These are phyloP conservation scores for Cutaneotrichosporon cutaneum DNA, from an alignment of 1,284 basidiomycete genomes.

Conservation along the genomic window DNA sequence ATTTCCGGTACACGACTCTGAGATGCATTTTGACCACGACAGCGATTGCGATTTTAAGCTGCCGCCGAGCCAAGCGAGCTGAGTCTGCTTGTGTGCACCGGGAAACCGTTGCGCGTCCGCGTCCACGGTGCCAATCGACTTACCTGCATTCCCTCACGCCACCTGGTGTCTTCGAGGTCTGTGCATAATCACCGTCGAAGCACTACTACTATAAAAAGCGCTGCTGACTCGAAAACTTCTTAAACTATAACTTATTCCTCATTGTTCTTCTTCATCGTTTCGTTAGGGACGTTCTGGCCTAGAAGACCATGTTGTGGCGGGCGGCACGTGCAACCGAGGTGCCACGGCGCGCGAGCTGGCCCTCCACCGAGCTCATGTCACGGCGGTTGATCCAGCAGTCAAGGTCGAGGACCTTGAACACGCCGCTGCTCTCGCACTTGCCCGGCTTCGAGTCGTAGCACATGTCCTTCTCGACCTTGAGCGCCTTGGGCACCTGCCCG, in stretches of 20 bases:
- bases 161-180: background rate
- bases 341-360: background rate
- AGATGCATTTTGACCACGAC: no score
- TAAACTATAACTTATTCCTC: background rate
- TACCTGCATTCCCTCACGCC: no score
- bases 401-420: background rate
- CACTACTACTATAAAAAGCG: background rate
- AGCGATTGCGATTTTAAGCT: no score
- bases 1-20: no score
- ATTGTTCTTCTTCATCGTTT: background rate
- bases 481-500: background rate
- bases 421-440: background rate
- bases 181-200: background rate
- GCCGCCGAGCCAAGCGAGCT: no score
- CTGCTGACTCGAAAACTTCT: background rate
- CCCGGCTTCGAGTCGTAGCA: background rate
- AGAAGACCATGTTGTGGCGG: background rate
- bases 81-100: no score
- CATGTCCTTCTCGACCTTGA: slow-evolving; percentile 4
- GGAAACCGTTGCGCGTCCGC: no score
- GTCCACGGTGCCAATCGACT: no score
- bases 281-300: background rate
- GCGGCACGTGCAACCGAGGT: background rate
- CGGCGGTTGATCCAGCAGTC: background rate
- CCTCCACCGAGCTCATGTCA: background rate